Conservation (phyloP, 805 yeast genomes). For the Candida koratica region DNA sequence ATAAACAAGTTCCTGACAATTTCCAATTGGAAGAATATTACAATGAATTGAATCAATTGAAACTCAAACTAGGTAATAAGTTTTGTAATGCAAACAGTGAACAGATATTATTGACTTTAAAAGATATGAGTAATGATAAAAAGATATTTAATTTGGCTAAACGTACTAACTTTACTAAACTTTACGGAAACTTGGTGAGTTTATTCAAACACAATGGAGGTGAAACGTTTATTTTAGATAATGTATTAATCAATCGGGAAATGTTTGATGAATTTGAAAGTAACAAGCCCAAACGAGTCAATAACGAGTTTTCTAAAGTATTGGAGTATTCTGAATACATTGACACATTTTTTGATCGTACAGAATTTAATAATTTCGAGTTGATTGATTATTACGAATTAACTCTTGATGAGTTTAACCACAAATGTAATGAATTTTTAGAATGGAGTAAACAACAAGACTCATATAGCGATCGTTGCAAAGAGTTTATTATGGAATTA, state of each 20-base stretch:
- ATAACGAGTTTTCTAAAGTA: conserved; percentile 4
- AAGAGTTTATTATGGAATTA: conserved; percentile 5
- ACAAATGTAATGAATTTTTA: conserved; percentile 7
- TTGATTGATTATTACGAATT: conserved; percentile 13
- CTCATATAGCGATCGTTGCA: conserved; percentile 8
- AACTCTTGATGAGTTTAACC: conserved; percentile 6
- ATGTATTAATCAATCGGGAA: conserved; percentile 25
- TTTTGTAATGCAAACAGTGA: conserved; percentile 16
- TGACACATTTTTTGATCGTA: conserved; percentile 7
- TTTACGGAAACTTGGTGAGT: conserved; percentile 26
- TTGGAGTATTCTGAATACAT: conserved; percentile 3
- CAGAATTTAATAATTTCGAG: conserved; percentile 7
- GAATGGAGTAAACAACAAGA: conserved; percentile 4
- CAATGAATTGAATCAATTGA: conserved; percentile 27
- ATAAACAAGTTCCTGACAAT: conserved; percentile 32
- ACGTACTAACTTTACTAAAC: conserved; percentile 22
- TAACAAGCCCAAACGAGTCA: background rate
- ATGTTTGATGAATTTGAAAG: conserved; percentile 26
- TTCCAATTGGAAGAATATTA: conserved; percentile 30
- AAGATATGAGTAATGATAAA: conserved; percentile 16
- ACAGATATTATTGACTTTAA: conserved; percentile 9
- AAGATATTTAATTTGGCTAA: conserved; percentile 16
- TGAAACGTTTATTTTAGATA: conserved; percentile 33
- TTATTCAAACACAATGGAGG: conserved; percentile 33
- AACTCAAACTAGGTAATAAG: conserved; percentile 10